Evolutionary conservation across 495 filamentous ascomycete genomes (phyloP), one percentile per base, ranked within the genome.

Genomic region (Lentithecium fluviatile): DNA sequence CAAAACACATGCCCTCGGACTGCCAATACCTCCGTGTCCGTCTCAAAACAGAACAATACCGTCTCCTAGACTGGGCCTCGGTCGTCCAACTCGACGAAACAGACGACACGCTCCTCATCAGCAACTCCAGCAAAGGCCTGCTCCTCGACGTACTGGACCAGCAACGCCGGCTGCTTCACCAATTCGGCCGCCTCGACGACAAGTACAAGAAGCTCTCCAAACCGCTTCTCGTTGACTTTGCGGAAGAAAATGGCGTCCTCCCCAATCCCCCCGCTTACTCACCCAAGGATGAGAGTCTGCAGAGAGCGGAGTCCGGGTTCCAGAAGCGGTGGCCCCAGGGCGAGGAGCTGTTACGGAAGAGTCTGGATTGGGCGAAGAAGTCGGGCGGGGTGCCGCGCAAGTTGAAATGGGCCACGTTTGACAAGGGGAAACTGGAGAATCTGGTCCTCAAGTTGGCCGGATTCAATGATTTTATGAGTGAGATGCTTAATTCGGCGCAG

Each of bases 401-500:
- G 7, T 45, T 71, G 7, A 58, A 56, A 24, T 71, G 69, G 69
- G 64, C 64, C 15, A 52, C 15, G n/a, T 69, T 58, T 26, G 69
- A 71, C 38, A 62, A 58, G 29, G 29, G 52, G 0, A 68, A 69
- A 32, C 56, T 71, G 32, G 69, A 71, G 51, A 24, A 21, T 6
- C 64, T 71, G 29, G 45, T 70, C 7, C 48, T 62, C 40, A 69
- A 66, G 57, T 43, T 71, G n/a, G 57, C 42, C 24, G 21, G 52
- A 0, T 60, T 71, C 21, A 71, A 69, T 50, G 67, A 71, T 57
- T 67, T 65, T 54, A 65, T 71, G 67, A 56, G 57, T 10, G 69
- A 71, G 54, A 57, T 71, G 56, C 57, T 71, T 15, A 66, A 67
- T 34, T 20, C 21, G 10, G 25, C 48, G 12, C 67, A 71, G 38